Base-by-base conservation (phyloP, 306 rosid genomes). In the Corylus avellana region DNA sequence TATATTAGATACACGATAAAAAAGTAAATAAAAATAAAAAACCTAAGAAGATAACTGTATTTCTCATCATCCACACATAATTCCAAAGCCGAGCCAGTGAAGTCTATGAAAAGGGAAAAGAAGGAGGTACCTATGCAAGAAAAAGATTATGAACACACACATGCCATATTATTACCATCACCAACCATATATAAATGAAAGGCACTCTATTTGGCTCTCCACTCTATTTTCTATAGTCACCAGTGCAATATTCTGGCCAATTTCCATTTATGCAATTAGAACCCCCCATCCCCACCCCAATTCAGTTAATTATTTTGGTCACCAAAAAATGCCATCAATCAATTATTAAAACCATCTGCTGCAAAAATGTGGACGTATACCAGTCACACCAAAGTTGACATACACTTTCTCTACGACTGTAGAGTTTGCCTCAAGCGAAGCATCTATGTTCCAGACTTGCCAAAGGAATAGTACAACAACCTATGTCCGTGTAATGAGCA, bases 1-100 rank as follows among this genome's bases (percentile, higher is more conserved):
- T 50, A 37, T 55, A 80, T 9, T n/a, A 68, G 12, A 29, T 12
- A 73, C 44, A 63, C 69, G 54, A 69, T 44, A 18, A 77, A 83
- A 76, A 82, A 69, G 18, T 44, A 12, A 4, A 61, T 51, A 74
- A 37, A 48, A 17, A 78, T 55, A n/a, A 76, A 69, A 39, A 47
- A 63, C 59, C 69, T 17, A 42, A 80, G 75, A 50, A 12, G 55
- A 53, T 29, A 22, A 57, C 18, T 50, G 35, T 32, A 83, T 54
- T 76, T 76, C 75, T 57, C 74, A 35, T 67, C 56, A 42, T 48
- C 55, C 70, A 71, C 63, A 64, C 54, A 53, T 66, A 56, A 44
- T 59, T 55, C 32, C 35, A 54, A 74, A 66, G 62, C 62, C n/a
- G 29, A 76, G 50, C 59, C 27, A 47, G 66, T 51, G 58, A 67